phyloP scores from a whole-genome alignment of 2,329 filamentous ascomycete species.

The Nakataea oryzae region DNA sequence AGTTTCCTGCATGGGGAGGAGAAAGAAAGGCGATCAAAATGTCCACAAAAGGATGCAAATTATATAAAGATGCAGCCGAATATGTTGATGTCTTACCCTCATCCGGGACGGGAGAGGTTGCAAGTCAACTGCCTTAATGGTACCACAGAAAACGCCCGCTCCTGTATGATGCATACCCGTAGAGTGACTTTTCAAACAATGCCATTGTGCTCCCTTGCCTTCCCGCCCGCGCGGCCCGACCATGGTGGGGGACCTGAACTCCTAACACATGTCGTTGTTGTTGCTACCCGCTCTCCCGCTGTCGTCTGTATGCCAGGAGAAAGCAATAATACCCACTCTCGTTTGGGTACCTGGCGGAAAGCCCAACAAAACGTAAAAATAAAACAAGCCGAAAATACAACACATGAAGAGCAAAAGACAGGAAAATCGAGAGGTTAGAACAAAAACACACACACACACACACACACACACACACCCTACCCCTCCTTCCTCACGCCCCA shows the following conservation, averaged over 20 bases:
- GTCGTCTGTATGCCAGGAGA: background rate
- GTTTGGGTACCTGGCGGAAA: background rate
- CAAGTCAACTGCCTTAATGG: background rate
- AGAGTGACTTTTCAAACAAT: background rate
- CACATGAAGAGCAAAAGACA: background rate
- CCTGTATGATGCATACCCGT: background rate
- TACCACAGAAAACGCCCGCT: background rate
- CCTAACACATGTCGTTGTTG: background rate
- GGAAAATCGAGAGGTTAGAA: background rate
- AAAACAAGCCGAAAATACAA: background rate
- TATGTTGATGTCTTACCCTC: background rate
- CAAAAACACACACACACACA: background rate
- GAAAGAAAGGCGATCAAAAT: background rate
- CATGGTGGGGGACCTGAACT: background rate
- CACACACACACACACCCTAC: background rate
- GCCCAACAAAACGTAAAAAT: background rate
- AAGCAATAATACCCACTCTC: background rate
- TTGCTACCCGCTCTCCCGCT: background rate
- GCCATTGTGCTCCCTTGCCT: too few species aligned
- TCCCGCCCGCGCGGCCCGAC: background rate
- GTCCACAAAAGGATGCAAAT: background rate
- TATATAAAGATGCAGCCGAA: background rate
- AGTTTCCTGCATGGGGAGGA: background rate
- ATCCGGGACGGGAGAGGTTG: too few species aligned
- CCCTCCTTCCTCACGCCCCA: background rate